phyloP scores from a whole-genome alignment of 495 filamentous ascomycete genomes.

The Aspergillus steynii region DNA sequence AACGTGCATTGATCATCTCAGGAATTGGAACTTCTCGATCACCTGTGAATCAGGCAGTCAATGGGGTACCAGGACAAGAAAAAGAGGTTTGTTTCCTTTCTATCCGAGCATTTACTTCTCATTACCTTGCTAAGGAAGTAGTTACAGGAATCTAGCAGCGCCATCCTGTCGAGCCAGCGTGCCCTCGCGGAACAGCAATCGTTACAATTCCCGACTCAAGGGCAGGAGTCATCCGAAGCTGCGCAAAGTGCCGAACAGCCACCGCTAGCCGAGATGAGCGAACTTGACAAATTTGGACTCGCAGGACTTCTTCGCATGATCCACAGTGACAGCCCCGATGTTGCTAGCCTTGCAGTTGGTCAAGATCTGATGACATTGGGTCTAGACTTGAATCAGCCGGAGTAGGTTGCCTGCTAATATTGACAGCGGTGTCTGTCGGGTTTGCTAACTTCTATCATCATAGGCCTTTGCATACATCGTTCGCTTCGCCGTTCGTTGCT shows the following conservation, averaged over 20 bases:
- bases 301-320: slow-evolving; percentile 77
- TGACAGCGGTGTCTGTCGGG: slow-evolving; percentile 8
- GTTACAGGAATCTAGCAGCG: slow-evolving; percentile 35
- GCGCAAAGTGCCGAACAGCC: slow-evolving; percentile 50
- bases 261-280: slow-evolving; percentile 73
- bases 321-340: slow-evolving; percentile 74
- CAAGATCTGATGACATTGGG: slow-evolving; percentile 77
- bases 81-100: slow-evolving; percentile 38
- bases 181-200: slow-evolving; percentile 38
- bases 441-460: slow-evolving; percentile 21
- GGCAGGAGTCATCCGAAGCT: slow-evolving; percentile 36
- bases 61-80: slow-evolving; percentile 42
- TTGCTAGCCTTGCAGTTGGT: slow-evolving; percentile 71
- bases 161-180: slow-evolving; percentile 35
- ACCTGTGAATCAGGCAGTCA: slow-evolving; percentile 41
- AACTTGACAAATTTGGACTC: slow-evolving; percentile 78
- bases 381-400: slow-evolving; percentile 74
- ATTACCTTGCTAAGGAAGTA: background rate
- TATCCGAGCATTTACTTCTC: background rate
- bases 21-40: slow-evolving; percentile 45
- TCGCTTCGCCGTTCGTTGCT: slow-evolving; percentile 70
- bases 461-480: slow-evolving; percentile 64
- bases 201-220: slow-evolving; percentile 42
- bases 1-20: slow-evolving; percentile 23
- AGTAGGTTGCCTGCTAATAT: slow-evolving; percentile 54